Conservation (phyloP, 345 rosid species). For the Euphorbia peplus region DNA sequence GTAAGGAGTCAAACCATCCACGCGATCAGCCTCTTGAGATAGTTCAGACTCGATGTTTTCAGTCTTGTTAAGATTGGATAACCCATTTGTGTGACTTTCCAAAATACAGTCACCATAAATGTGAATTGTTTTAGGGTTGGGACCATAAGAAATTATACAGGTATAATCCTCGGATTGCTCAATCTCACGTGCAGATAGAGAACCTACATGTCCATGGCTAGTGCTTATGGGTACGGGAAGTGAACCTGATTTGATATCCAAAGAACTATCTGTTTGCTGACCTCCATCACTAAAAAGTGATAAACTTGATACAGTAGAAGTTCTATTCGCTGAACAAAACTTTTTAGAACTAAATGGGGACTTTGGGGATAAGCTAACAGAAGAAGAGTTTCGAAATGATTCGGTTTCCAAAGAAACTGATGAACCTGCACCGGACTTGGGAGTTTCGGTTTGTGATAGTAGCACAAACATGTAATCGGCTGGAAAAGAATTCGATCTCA, state of each 20-base stretch:
- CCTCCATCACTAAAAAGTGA: constrained; percentile 22
- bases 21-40: constrained; percentile 16
- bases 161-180: constrained; percentile 73
- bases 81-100: constrained; percentile 44
- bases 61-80: constrained; percentile 30
- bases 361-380: constrained; percentile 15
- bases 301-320: constrained; percentile 20
- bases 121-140: constrained; percentile 58
- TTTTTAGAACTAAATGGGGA: constrained; percentile 21
- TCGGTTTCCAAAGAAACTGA: constrained; percentile 14
- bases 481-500: constrained; percentile 45
- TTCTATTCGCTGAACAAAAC: constrained; percentile 19
- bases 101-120: constrained; percentile 57
- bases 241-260: constrained; percentile 30
- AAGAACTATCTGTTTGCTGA: constrained; percentile 20
- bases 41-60: constrained; percentile 26
- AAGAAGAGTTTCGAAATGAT: constrained; percentile 17
- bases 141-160: constrained; percentile 64
- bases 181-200: constrained; percentile 50
- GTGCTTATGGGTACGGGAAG: constrained; percentile 39
- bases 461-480: constrained; percentile 33
- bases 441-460: constrained; percentile 19
- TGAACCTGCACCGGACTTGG: constrained; percentile 10
- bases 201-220: constrained; percentile 21
- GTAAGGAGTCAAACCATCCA: constrained; percentile 10